A percentile compares a stretch with the other conserved stretches of the same genome.
These are phyloP conservation scores for Ogataea siamensis DNA, from an alignment of 805 yeast genomes.

Conservation along the genomic window DNA sequence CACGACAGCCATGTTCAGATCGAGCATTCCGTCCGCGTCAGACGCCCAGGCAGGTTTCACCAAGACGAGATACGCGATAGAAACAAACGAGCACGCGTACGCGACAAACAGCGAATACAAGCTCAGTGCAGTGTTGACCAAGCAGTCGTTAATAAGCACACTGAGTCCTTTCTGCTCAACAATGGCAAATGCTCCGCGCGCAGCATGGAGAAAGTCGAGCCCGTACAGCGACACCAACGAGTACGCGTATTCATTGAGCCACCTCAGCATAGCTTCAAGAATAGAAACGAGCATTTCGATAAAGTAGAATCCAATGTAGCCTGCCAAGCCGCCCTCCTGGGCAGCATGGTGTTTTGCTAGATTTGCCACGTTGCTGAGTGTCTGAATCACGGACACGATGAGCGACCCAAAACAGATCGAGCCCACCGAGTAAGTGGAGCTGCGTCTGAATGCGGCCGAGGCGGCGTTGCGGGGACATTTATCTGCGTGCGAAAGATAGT, in stretches of 20 bases:
- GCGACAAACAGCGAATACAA: slow-evolving; percentile 71
- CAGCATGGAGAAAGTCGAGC: slow-evolving; percentile 64
- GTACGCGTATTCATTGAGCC: slow-evolving; percentile 87
- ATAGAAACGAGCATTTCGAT: slow-evolving; percentile 31
- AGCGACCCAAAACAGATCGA: slow-evolving; percentile 80
- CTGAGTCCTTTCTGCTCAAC: slow-evolving; percentile 76
- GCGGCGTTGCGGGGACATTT: slow-evolving; percentile 76
- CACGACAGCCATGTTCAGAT: slow-evolving; percentile 41
- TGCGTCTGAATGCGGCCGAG: slow-evolving; percentile 69
- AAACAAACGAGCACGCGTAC: slow-evolving; percentile 41
- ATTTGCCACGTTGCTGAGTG: slow-evolving; percentile 6
- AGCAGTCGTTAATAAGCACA: slow-evolving; percentile 78
- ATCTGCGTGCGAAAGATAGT: slow-evolving; percentile 54
- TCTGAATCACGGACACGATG: slow-evolving; percentile 69
- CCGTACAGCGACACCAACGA: slow-evolving; percentile 90
- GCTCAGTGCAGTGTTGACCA: slow-evolving; percentile 71
- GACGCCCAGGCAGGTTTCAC: slow-evolving; percentile 62
- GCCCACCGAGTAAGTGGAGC: slow-evolving; percentile 84
- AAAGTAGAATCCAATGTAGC: slow-evolving; percentile 9
- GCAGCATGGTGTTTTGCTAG: slow-evolving; percentile 14
- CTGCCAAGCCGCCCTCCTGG: slow-evolving; percentile 9
- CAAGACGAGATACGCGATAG: slow-evolving; percentile 62
- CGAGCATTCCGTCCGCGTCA: slow-evolving; percentile 24
- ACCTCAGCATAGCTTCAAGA: slow-evolving; percentile 44
- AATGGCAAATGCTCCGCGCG: slow-evolving; percentile 74